Conservation (phyloP, 768 basidiomycete species). For the Glaciozyma antarctica region DNA sequence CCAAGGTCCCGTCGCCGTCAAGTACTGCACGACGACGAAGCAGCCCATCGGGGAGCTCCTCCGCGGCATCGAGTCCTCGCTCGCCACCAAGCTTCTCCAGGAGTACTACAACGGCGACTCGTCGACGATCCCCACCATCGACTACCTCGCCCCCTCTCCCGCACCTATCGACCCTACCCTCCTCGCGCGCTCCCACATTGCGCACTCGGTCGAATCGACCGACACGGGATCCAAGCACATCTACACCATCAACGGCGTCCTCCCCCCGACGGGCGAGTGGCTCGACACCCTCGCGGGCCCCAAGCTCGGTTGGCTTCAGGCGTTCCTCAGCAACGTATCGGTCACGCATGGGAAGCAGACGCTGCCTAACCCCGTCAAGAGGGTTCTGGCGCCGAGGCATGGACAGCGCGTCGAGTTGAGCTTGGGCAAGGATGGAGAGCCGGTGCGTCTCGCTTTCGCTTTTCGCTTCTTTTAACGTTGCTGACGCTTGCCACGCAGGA, state of each 20-base stretch:
- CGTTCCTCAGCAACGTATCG: conserved; percentile 67
- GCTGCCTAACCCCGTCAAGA: conserved; percentile 78
- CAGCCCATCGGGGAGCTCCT: conserved; percentile 89
- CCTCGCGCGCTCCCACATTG: conserved; percentile 39
- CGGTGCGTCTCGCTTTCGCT: conserved; percentile 9
- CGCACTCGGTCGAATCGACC: conserved; percentile 44
- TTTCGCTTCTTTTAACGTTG: background rate
- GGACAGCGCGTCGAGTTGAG: conserved; percentile 67
- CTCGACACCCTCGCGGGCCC: conserved; percentile 72
- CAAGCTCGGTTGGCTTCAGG: conserved; percentile 75
- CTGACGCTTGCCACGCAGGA: conserved; percentile 1
- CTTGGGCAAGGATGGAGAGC: conserved; percentile 25
- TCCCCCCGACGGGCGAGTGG: conserved; percentile 63
- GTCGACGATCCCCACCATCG: conserved; percentile 63
- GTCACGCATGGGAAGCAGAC: conserved; percentile 80
- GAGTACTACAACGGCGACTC: conserved; percentile 67
- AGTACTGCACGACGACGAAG: conserved; percentile 75
- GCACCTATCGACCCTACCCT: conserved; percentile 26
- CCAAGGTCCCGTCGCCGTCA: conserved; percentile 90
- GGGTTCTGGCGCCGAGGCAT: conserved; percentile 69
- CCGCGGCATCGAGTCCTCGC: conserved; percentile 68
- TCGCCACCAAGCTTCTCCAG: conserved; percentile 68
- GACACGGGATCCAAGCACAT: conserved; percentile 47
- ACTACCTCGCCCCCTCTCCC: conserved; percentile 64
- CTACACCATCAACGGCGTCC: conserved; percentile 44